phyloP scores from a whole-genome alignment of 108 stramenopile genomes.

The Mayamaea pseudoterrestris region DNA sequence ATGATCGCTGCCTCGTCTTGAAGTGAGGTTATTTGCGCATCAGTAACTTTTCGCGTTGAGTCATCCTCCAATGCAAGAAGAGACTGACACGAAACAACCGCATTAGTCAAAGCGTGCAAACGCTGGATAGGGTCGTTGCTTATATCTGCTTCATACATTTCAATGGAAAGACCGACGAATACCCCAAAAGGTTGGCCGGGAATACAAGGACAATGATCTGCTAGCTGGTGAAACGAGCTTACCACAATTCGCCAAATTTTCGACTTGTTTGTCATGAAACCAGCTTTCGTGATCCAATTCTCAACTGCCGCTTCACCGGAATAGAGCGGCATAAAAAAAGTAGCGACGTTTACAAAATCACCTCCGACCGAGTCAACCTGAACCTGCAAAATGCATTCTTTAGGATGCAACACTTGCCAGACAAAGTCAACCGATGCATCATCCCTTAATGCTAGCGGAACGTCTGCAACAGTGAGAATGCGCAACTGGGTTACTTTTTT shows the following conservation, averaged over 20 bases:
- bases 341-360: constrained; percentile 36
- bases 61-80: neutral
- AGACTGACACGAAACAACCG: constrained; percentile 7
- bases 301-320: neutral
- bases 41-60: constrained; percentile 5
- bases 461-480: constrained; percentile 12
- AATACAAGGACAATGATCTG: neutral
- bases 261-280: constrained; percentile 36
- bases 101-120: constrained; percentile 48
- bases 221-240: neutral
- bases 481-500: constrained; percentile 23
- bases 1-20: constrained; percentile 18
- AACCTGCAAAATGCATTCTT: constrained; percentile 34
- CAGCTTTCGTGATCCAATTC: constrained; percentile 18
- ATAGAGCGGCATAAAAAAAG: constrained; percentile 9
- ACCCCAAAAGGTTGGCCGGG: neutral
- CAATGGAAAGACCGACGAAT: constrained; percentile 29
- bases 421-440: neutral
- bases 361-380: constrained; percentile 32
- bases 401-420: constrained; percentile 18
- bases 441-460: constrained; percentile 11
- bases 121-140: constrained; percentile 36
- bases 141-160: constrained; percentile 41
- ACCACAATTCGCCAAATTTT: constrained; percentile 39
- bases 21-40: constrained; percentile 14